Evolutionary conservation across 176 grass and related monocot genomes (phyloP).

Genomic region (Phoenix roebelenii): DNA sequence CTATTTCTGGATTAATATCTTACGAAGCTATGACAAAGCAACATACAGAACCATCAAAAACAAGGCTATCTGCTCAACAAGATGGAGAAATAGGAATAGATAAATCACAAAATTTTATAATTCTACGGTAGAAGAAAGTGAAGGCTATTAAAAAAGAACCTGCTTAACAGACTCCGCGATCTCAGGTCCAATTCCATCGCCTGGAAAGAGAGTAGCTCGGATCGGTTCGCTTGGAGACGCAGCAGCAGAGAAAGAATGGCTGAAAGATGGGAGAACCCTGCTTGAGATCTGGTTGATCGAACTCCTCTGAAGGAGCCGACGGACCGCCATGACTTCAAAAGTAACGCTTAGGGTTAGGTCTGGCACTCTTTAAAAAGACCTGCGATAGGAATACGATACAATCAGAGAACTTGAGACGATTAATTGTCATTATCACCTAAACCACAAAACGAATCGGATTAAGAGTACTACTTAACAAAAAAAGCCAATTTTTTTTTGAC

Average conservation of each 20-base stretch:
- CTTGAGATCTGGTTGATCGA: constrained; percentile 12
- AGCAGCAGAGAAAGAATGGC: constrained; percentile 11
- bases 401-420: too few relatives aligned
- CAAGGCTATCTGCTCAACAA: too few relatives aligned
- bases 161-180: constrained; percentile 88
- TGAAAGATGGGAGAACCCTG: constrained; percentile 13
- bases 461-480: too few relatives aligned
- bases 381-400: too few relatives aligned
- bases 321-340: constrained; percentile 21
- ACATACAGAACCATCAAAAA: too few relatives aligned
- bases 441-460: too few relatives aligned
- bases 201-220: constrained; percentile 75
- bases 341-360: too few relatives aligned
- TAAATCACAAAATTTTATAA: not conserved
- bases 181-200: constrained; percentile 92
- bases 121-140: not conserved
- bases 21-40: too few relatives aligned
- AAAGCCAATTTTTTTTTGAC: too few relatives aligned
- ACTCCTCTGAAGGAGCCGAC: constrained; percentile 17
- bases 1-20: too few relatives aligned
- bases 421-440: too few relatives aligned
- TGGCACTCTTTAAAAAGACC: too few relatives aligned
- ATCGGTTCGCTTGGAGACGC: constrained; percentile 19
- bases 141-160: constrained; percentile 24
- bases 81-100: not conserved